Conservation (phyloP, 805 yeast species). For the Diddensiella caesifluorescens region DNA sequence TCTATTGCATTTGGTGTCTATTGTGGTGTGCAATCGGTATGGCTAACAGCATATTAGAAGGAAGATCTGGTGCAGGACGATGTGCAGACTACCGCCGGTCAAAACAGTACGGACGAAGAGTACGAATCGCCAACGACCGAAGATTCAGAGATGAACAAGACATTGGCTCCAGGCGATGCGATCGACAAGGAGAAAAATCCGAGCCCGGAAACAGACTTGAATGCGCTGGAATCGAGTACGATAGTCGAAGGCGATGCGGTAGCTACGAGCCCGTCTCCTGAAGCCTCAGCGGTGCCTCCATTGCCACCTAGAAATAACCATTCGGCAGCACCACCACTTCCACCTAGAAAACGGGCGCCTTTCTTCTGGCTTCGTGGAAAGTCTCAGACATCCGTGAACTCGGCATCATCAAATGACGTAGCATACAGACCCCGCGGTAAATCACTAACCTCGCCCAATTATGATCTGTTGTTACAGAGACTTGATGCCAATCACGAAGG, state of each 20-base stretch:
- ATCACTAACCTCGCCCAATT: slow-evolving; percentile 35
- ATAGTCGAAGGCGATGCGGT: background rate
- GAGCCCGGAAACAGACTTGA: background rate
- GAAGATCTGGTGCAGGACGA: too few species aligned
- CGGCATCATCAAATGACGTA: slow-evolving; percentile 5
- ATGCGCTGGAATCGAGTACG: background rate
- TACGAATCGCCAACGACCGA: slow-evolving; percentile 12
- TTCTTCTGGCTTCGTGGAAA: slow-evolving; percentile 28
- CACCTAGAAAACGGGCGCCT: slow-evolving; percentile 30
- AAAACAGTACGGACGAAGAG: slow-evolving; percentile 11
- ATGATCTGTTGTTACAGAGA: slow-evolving; percentile 57
- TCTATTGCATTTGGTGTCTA: too few species aligned
- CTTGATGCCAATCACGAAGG: slow-evolving; percentile 51
- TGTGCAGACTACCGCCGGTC: background rate
- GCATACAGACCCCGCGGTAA: slow-evolving; percentile 4
- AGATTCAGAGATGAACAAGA: slow-evolving; percentile 1
- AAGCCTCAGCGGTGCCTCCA: slow-evolving; percentile 1
- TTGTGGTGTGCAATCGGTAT: too few species aligned
- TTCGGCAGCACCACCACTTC: slow-evolving; percentile 25
- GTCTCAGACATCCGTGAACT: slow-evolving; percentile 17
- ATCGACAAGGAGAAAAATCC: background rate
- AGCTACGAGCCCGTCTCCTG: slow-evolving; percentile 2
- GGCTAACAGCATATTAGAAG: too few species aligned
- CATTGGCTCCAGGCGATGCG: background rate
- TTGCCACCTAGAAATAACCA: slow-evolving; percentile 10